phyloP scores from a whole-genome alignment of 2,329 filamentous ascomycete species.

The Penicillium concentricum region DNA sequence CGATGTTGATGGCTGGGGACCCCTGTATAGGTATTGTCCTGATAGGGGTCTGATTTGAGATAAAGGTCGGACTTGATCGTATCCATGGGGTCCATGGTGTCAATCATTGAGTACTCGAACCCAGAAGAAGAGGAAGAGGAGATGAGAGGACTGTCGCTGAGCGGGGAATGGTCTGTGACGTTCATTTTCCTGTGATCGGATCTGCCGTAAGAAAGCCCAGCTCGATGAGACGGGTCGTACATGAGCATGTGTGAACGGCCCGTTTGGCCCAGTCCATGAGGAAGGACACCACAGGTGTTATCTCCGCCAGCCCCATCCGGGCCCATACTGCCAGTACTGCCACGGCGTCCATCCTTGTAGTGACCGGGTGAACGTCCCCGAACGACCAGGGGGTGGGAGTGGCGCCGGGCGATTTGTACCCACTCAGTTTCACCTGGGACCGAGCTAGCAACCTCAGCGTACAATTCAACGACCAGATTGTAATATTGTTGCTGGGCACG shows the following conservation, averaged over 20 bases:
- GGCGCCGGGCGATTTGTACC: conserved; percentile 68
- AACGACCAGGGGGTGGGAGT: conserved; percentile 83
- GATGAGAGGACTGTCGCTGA: conserved; percentile 40
- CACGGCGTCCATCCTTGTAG: conserved; percentile 69
- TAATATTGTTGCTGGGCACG: conserved; percentile 90
- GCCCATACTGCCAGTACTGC: conserved; percentile 69
- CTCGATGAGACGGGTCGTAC: conserved; percentile 36
- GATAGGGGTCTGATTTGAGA: conserved; percentile 34
- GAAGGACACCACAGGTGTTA: conserved; percentile 29
- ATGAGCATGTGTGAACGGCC: conserved; percentile 34
- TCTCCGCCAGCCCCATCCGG: conserved; percentile 59
- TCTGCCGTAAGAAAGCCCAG: conserved; percentile 32
- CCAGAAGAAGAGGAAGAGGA: conserved; percentile 42
- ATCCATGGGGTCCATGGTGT: conserved; percentile 42
- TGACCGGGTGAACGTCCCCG: conserved; percentile 79
- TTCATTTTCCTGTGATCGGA: conserved; percentile 39
- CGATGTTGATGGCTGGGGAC: conserved; percentile 25
- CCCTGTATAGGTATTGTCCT: conserved; percentile 29
- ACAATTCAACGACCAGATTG: conserved; percentile 83
- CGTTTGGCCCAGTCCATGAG: conserved; percentile 31
- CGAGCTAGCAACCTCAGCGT: conserved; percentile 61
- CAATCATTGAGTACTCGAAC: conserved; percentile 39
- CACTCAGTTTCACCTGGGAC: conserved; percentile 53
- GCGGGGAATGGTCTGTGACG: conserved; percentile 36
- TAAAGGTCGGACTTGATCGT: conserved; percentile 32